phyloP scores from a whole-genome alignment of 768 basidiomycete genomes.

The Tubosaeta sp. region DNA sequence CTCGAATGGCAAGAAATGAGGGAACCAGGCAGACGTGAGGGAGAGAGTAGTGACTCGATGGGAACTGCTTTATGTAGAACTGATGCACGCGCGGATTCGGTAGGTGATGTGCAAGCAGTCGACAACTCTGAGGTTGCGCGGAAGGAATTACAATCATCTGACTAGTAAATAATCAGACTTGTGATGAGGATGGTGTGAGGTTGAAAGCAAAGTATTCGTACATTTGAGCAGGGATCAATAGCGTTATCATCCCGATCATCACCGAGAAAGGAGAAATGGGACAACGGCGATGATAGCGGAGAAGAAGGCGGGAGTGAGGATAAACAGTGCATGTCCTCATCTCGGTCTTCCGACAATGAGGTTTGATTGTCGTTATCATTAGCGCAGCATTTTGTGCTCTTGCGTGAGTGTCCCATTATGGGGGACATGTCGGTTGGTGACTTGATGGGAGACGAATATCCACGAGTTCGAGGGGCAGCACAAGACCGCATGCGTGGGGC shows the following conservation, averaged over 20 bases:
- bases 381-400: not conserved
- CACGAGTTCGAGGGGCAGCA: constrained; percentile 10
- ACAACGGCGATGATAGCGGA: constrained; percentile 42
- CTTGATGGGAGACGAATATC: constrained; percentile 24
- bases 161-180: constrained; percentile 10
- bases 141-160: constrained; percentile 4
- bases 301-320: constrained; percentile 39
- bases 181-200: not conserved
- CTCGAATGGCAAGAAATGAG: not conserved
- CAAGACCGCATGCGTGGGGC: constrained; percentile 21
- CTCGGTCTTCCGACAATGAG: constrained; percentile 3
- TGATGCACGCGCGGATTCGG: constrained; percentile 4
- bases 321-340: constrained; percentile 18
- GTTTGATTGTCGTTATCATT: constrained; percentile 1
- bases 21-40: not conserved
- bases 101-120: constrained; percentile 7
- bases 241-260: constrained; percentile 13
- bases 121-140: constrained; percentile 8
- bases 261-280: constrained; percentile 33
- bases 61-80: not conserved
- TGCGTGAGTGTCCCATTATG: not conserved
- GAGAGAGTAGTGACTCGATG: not conserved
- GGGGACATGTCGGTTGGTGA: constrained; percentile 2
- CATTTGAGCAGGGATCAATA: constrained; percentile 26
- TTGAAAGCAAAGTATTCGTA: constrained; percentile 17